Conservation (phyloP, 495 filamentous ascomycete genomes). For the Corynascus novoguineensis region DNA sequence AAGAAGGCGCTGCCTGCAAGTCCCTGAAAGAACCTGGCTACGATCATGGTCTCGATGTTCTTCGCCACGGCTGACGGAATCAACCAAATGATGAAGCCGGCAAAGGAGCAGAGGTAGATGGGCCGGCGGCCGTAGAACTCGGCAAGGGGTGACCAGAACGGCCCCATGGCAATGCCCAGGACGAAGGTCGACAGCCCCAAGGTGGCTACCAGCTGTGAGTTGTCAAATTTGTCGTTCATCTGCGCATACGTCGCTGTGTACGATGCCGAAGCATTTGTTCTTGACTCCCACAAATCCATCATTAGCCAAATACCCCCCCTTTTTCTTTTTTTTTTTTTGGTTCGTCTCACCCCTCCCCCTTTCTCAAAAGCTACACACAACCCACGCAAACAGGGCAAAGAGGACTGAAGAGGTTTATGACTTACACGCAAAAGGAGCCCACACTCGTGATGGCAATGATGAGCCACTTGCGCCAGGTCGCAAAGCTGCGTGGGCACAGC, state of each 20-base stretch:
- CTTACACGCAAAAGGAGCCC: constrained; percentile 80
- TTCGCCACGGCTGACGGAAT: constrained; percentile 82
- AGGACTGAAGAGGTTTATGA: neutral
- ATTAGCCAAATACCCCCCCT: neutral
- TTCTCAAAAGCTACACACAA: neutral
- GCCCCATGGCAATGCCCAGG: constrained; percentile 66
- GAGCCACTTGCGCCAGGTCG: constrained; percentile 66
- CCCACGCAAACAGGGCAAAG: neutral
- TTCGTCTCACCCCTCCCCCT: neutral
- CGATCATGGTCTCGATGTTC: constrained; percentile 77
- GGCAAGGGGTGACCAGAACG: constrained; percentile 56
- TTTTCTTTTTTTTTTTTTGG: neutral
- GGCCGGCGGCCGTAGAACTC: constrained; percentile 87
- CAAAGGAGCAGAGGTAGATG: constrained; percentile 76
- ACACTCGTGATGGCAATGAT: constrained; percentile 64
- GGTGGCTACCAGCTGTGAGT: constrained; percentile 65
- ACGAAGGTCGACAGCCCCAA: constrained; percentile 77
- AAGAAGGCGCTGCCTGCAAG: constrained; percentile 83
- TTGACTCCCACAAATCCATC: constrained; percentile 27
- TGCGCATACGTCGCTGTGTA: constrained; percentile 86
- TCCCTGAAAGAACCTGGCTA: constrained; percentile 80
- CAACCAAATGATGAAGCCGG: constrained; percentile 75
- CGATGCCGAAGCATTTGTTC: constrained; percentile 81
- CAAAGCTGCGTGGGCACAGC: constrained; percentile 64
- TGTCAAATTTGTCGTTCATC: constrained; percentile 67